phyloP scores from a whole-genome alignment of 2,329 filamentous ascomycete genomes.

The Alternaria incomplexa region DNA sequence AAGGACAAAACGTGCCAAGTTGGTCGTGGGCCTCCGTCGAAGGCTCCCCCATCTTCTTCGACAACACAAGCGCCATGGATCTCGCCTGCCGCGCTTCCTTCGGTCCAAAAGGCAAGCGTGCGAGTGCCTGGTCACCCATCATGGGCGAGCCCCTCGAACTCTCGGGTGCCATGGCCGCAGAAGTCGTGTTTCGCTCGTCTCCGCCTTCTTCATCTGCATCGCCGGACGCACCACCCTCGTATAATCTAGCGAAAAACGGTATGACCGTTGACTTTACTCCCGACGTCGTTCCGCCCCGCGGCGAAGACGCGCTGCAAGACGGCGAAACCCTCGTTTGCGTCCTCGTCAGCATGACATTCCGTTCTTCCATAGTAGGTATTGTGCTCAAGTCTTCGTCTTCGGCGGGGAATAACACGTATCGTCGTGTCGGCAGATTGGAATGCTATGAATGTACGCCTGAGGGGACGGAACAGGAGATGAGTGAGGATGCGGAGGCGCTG shows the following conservation, averaged over 20 bases:
- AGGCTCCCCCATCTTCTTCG: conserved; percentile 45
- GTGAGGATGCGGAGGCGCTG: conserved; percentile 44
- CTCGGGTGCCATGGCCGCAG: conserved; percentile 43
- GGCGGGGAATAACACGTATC: conserved; percentile 29
- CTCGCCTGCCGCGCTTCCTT: conserved; percentile 41
- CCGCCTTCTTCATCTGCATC: conserved; percentile 7
- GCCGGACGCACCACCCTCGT: conserved; percentile 18
- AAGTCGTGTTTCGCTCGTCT: conserved; percentile 31
- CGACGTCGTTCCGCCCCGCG: conserved; percentile 35
- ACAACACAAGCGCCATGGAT: conserved; percentile 46
- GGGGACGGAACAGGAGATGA: conserved; percentile 36
- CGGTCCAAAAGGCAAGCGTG: conserved; percentile 27
- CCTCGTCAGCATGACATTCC: conserved; percentile 46
- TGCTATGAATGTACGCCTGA: conserved; percentile 44
- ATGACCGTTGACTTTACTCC: conserved; percentile 43
- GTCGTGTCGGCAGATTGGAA: conserved; percentile 44
- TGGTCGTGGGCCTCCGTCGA: conserved; percentile 48
- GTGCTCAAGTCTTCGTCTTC: conserved; percentile 33
- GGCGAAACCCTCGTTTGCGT: conserved; percentile 43
- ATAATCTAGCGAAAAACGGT: conserved; percentile 33
- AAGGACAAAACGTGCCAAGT: conserved; percentile 36
- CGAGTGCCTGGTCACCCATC: conserved; percentile 38
- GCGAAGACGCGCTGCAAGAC: conserved; percentile 32
- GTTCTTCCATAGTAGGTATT: conserved; percentile 43
- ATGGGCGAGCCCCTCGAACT: conserved; percentile 37